Evolutionary conservation across 805 yeast genomes (phyloP).

Genomic region (Henningerozyma blattae): DNA sequence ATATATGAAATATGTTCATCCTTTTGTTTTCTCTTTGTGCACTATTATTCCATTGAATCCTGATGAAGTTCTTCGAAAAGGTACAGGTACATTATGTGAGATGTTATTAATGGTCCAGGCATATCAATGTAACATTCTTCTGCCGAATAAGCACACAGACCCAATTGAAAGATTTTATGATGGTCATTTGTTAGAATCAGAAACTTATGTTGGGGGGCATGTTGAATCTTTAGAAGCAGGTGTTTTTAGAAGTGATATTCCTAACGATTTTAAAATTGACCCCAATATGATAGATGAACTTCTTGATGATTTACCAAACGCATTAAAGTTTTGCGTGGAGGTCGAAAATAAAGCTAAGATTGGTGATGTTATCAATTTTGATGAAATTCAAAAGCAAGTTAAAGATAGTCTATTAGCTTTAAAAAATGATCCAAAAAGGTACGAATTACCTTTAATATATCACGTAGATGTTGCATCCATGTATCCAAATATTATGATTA

Average conservation of each 20-base stretch:
- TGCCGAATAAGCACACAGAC: constrained; percentile 90
- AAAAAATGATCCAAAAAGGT: constrained; percentile 47
- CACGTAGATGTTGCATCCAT: constrained; percentile 99
- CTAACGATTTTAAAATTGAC: constrained; percentile 64
- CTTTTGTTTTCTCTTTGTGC: constrained; percentile 90
- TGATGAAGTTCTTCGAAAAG: constrained; percentile 90
- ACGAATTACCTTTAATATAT: constrained; percentile 77
- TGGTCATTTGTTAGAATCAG: constrained; percentile 88
- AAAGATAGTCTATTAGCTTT: constrained; percentile 43
- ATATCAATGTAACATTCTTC: constrained; percentile 55
- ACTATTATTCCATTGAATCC: constrained; percentile 94
- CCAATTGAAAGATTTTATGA: constrained; percentile 91
- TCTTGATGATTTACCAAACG: constrained; percentile 55
- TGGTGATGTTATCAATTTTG: constrained; percentile 72
- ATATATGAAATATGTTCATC: constrained; percentile 94
- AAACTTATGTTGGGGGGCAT: constrained; percentile 98
- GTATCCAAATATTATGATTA: constrained; percentile 98
- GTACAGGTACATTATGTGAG: constrained; percentile 97
- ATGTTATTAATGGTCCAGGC: constrained; percentile 97
- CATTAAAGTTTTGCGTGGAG: constrained; percentile 71
- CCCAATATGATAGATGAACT: constrained; percentile 75
- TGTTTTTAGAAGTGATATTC: constrained; percentile 83
- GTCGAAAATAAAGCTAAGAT: constrained; percentile 65
- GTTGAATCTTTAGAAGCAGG: constrained; percentile 98
- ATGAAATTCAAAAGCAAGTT: constrained; percentile 57